Percentiles rank a stretch among this genome's conserved stretches.
phyloP scores from a whole-genome alignment of 164 flowering plant genomes.

The Aristolochia fimbriata region DNA sequence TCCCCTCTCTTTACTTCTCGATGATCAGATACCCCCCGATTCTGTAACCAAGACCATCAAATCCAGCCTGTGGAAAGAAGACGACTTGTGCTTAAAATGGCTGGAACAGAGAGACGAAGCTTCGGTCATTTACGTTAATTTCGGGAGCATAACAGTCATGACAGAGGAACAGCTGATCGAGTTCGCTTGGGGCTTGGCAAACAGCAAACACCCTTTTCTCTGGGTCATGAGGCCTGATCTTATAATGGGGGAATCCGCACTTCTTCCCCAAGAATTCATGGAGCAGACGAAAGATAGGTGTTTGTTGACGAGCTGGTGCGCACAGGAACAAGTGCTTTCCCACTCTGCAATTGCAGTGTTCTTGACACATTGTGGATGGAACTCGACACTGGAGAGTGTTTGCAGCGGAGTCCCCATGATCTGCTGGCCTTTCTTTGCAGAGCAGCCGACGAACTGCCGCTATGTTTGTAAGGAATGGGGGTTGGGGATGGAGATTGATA shows the following conservation, averaged over 20 bases:
- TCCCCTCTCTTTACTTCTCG: conserved; percentile 15
- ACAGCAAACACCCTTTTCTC: conserved; percentile 24
- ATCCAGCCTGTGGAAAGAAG: conserved; percentile 28
- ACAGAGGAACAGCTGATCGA: conserved; percentile 21
- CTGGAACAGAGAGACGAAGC: conserved; percentile 14
- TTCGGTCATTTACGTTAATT: conserved; percentile 30
- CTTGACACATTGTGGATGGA: conserved; percentile 16
- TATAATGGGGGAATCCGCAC: conserved; percentile 24
- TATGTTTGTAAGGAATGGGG: conserved; percentile 5
- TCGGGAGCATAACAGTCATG: conserved; percentile 29
- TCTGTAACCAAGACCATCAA: background rate
- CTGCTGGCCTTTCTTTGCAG: conserved; percentile 11
- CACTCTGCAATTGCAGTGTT: conserved; percentile 10
- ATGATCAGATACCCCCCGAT: background rate
- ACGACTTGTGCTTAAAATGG: conserved; percentile 25
- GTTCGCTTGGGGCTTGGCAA: conserved; percentile 40
- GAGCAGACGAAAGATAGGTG: conserved; percentile 9
- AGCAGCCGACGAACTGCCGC: conserved; percentile 10
- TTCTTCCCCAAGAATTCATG: conserved; percentile 10
- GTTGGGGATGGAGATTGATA: no score
- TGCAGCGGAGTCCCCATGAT: conserved; percentile 10
- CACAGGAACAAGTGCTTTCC: conserved; percentile 9
- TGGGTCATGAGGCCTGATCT: conserved; percentile 51
- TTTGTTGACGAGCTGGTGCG: conserved; percentile 13
- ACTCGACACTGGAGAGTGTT: conserved; percentile 11